phyloP scores from a whole-genome alignment of 768 basidiomycete genomes.

The Gloeophyllum trabeum region DNA sequence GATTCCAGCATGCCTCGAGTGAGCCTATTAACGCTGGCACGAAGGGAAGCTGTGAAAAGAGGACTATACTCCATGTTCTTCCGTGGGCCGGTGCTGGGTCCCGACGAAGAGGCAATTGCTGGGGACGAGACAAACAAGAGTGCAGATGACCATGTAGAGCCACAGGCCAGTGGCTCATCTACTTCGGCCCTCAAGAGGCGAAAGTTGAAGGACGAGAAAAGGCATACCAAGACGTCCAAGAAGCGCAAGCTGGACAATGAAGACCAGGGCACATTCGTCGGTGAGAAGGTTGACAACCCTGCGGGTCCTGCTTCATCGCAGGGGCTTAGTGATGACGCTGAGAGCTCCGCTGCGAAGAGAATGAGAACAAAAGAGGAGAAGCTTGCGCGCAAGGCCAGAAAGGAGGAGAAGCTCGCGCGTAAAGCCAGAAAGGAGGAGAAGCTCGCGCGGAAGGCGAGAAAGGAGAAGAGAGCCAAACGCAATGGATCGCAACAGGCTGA shows the following conservation, averaged over 20 bases:
- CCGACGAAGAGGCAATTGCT: too few species aligned
- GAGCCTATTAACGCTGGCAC: slow-evolving; percentile 52
- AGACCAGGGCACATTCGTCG: background rate
- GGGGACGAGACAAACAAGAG: background rate
- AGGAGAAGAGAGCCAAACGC: background rate
- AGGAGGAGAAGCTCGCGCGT: slow-evolving; percentile 4
- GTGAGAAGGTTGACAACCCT: background rate
- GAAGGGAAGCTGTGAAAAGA: slow-evolving; percentile 67
- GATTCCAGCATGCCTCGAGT: slow-evolving; percentile 28
- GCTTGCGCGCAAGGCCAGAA: slow-evolving; percentile 4
- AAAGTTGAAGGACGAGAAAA: background rate
- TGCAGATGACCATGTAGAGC: slow-evolving; percentile 2
- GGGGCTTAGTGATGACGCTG: too few species aligned
- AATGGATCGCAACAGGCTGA: background rate
- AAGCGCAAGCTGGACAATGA: background rate
- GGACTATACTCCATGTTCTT: slow-evolving; percentile 76
- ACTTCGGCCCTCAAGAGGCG: background rate
- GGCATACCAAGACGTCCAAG: too few species aligned
- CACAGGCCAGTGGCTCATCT: slow-evolving; percentile 6
- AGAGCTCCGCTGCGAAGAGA: background rate
- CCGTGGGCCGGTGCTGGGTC: slow-evolving; percentile 59
- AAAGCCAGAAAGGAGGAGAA: background rate
- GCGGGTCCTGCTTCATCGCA: too few species aligned
- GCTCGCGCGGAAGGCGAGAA: background rate
- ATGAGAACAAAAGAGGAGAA: slow-evolving; percentile 4